Base-by-base conservation (phyloP, 2,329 filamentous ascomycete genomes). In the Dryadomyces quercivorus region DNA sequence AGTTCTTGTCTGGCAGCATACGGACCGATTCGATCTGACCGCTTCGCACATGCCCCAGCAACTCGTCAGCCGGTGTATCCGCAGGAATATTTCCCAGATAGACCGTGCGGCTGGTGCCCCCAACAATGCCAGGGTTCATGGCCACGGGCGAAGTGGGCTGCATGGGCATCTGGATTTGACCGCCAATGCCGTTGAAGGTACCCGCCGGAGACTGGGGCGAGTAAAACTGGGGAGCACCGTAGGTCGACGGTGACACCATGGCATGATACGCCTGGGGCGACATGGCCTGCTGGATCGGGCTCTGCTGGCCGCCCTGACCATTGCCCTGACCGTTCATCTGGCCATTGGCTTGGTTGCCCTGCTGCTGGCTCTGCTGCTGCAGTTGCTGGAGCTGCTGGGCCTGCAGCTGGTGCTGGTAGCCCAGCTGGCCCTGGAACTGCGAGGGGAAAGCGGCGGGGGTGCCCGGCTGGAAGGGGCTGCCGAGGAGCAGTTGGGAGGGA, bases 11-110 rank as follows among this genome's bases (percentile, higher is more conserved):
- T 22, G 92, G 89, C 54, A 98, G 77, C 60, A 98, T 80, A 63
- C 93, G 86, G 53, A 98, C 93, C n/a, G 93, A 97, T 75, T 98
- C 93, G 64, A 98, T 97, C 68, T 97, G 93, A 22, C 93, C 93
- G 70, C 93, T 97, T 60, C 93, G 83, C 57, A 98, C 93, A 65
- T 98, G 93, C 60, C 91, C 86, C 55, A 98, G 75, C 60, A 98
- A 95, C 72, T 98, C 93, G 72, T 98, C 93, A 9, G 93, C 92
- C 51, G 88, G 85, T 8, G 93, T 98, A 73, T 98, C 93, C 26
- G 91, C 88, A n/a, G 93, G 93, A 57, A 98, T 97, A 70, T 98
- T 98, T 60, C 93, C 93, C 52, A 98, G 75, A 66, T 98, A 98
- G 46, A 98, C 93, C 4, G 93, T 98, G 62, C 93, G 83, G 77